Base-by-base conservation (phyloP, 2,329 filamentous ascomycete species). In the Fusarium sp. region DNA sequence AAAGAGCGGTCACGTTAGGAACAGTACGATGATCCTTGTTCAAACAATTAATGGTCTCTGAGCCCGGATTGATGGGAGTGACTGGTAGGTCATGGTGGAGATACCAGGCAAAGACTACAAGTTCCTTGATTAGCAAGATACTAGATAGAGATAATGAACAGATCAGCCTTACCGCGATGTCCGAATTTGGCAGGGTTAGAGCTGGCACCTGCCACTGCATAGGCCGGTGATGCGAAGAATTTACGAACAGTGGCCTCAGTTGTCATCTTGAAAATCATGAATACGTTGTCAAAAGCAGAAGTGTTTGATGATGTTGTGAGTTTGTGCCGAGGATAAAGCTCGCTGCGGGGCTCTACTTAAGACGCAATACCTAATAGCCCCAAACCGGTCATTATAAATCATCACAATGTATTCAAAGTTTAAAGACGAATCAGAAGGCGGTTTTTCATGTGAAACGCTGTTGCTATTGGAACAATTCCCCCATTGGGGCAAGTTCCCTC, bases 141-240 rank as follows among this genome's bases (percentile, higher is more conserved):
- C 41, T 18, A 37, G 66, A 46, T 18, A 37, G 66, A 49, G 18
- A 18, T 8, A 41, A n/a, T 3, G 14, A 45, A 44, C 23, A 37
- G 41, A 30, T 27, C 53, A 41, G 46, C 27, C 84, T 63, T 81
- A 95, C 94, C 90, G 85, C 94, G 95, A 81, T 97, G 92, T 27
- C 96, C 95, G 78, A 92, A 98, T 81, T 97, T 98, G 78, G 86
- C 84, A 42, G 92, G 86, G 82, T 97, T 94, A 56, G 92, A 93
- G 79, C 92, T 95, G 40, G 95, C 95, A 76, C 95, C 95, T 23
- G 95, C 94, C 32, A 98, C 95, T 64, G 95, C 95, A 80, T 95
- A 97, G 73, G 88, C 86, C 30, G 91, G 89, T 11, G 91, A 92
- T 6, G 89, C 86, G 84, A 98, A 97, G 86, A 98, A 98, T 15